These are phyloP conservation scores for Eucalyptus globulus DNA, from an alignment of 345 rosid species.

Conservation along the genomic window DNA sequence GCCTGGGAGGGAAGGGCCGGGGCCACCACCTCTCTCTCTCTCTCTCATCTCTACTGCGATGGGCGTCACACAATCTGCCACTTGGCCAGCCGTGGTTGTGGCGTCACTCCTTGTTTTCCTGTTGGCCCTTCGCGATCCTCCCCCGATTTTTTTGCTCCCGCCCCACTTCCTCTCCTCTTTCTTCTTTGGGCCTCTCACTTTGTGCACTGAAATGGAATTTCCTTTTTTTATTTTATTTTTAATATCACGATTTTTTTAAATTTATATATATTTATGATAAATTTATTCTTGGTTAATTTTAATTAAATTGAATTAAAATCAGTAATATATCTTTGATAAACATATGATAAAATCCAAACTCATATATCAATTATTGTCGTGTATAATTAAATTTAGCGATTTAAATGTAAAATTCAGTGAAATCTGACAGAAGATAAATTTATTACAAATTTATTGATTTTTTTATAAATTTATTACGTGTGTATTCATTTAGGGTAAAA, in stretches of 20 bases:
- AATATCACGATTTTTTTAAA: too few relatives aligned
- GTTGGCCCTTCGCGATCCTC: neutral
- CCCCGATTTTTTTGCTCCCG: neutral
- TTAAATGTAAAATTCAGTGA: too few relatives aligned
- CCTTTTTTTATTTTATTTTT: neutral
- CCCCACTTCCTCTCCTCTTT: neutral
- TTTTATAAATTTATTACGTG: accelerated
- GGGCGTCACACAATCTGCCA: neutral
- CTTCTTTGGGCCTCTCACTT: neutral
- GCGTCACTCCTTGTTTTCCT: neutral
- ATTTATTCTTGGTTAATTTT: accelerated
- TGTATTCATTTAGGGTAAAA: too few relatives aligned
- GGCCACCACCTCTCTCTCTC: neutral
- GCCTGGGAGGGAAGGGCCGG: neutral
- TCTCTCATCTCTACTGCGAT: neutral
- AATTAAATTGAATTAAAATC: too few relatives aligned
- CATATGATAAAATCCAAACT: accelerated
- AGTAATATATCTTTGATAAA: accelerated
- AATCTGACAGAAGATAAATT: accelerated
- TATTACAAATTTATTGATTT: accelerated
- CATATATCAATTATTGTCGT: accelerated
- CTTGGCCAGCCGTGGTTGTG: neutral
- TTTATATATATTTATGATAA: too few relatives aligned
- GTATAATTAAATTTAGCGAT: accelerated
- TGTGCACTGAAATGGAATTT: neutral